These are phyloP conservation scores for Aspergillus luchuensis DNA, from an alignment of 2,329 filamentous ascomycete species.

Conservation along the genomic window DNA sequence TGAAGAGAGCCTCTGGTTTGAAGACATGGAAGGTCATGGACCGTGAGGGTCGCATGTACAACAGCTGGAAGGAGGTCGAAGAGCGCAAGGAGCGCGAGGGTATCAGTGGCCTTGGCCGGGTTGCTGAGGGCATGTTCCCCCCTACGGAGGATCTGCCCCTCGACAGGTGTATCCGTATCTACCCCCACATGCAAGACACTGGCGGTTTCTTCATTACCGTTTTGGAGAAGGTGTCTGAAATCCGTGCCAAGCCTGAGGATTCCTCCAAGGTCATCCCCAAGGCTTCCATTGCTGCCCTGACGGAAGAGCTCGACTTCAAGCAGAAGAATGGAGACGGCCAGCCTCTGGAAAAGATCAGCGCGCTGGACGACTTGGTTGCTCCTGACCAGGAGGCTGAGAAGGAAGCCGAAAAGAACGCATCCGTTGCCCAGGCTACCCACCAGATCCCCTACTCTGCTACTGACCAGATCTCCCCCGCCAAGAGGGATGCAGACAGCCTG, in stretches of 20 bases:
- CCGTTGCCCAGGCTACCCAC: conserved; percentile 38
- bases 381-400: conserved; percentile 31
- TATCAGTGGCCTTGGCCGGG: conserved; percentile 64
- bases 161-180: conserved; percentile 89
- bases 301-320: conserved; percentile 38
- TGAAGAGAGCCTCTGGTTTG: conserved; percentile 77
- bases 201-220: conserved; percentile 98
- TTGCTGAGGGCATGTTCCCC: conserved; percentile 85
- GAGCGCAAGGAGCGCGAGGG: conserved; percentile 64
- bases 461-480: conserved; percentile 27
- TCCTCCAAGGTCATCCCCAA: conserved; percentile 38
- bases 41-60: conserved; percentile 76
- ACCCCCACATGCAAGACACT: conserved; percentile 93
- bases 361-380: conserved; percentile 44
- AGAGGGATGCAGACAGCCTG: conserved; percentile 37
- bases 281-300: conserved; percentile 41
- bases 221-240: conserved; percentile 85
- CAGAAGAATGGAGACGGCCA: conserved; percentile 32
- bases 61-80: conserved; percentile 78
- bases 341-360: conserved; percentile 40
- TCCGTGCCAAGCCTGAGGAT: conserved; percentile 73
- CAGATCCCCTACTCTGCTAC: conserved; percentile 38
- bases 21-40: conserved; percentile 90
- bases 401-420: conserved; percentile 38
- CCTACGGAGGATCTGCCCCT: conserved; percentile 69